Conservation (phyloP, 2,329 filamentous ascomycete genomes). For the Triangularia verruculosa region DNA sequence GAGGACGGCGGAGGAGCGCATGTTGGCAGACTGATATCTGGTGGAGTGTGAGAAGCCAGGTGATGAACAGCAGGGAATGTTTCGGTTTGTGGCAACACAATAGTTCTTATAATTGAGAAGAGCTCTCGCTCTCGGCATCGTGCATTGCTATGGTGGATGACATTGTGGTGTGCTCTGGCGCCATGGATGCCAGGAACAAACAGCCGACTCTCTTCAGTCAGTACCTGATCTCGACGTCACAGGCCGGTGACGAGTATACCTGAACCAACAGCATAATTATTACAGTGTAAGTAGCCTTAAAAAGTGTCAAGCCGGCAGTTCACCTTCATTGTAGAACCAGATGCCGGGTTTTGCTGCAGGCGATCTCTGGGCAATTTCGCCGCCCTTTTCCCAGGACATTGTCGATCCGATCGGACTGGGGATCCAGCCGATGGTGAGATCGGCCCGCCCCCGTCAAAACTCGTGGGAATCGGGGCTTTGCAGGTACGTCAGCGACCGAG, state of each 20-base stretch:
- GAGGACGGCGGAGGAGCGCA: conserved; percentile 8
- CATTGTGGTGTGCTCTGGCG: neutral
- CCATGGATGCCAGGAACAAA: no score
- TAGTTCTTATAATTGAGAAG: neutral
- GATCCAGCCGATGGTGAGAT: neutral
- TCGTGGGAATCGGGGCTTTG: neutral
- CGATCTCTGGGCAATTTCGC: neutral
- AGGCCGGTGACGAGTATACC: neutral
- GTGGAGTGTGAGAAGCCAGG: neutral
- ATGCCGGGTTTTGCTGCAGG: neutral
- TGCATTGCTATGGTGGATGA: neutral
- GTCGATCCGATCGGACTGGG: neutral
- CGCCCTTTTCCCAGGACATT: neutral
- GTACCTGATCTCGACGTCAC: neutral
- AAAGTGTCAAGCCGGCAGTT: conserved; percentile 13
- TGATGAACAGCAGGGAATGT: neutral
- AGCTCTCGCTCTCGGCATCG: neutral
- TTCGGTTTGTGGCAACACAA: neutral
- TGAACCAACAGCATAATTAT: conserved; percentile 1
- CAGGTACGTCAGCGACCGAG: neutral
- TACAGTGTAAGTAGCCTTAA: neutral
- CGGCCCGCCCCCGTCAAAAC: neutral
- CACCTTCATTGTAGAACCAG: neutral
- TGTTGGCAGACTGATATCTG: conserved; percentile 9
- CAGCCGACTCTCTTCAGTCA: neutral